phyloP scores from a whole-genome alignment of 148 eudicot species.

The Pharnaceum exiguum region DNA sequence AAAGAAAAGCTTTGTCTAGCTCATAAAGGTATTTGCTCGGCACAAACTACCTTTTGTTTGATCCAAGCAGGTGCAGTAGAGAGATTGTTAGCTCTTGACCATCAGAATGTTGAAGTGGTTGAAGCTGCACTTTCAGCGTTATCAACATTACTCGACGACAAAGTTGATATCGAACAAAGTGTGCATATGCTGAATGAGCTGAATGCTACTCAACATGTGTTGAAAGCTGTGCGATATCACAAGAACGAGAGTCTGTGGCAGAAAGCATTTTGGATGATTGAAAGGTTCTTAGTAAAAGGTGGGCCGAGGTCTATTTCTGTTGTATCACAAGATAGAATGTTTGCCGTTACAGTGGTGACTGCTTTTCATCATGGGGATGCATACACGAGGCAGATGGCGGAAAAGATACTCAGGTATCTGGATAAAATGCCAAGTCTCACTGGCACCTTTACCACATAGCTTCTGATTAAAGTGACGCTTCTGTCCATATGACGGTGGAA shows the following conservation, averaged over 20 bases:
- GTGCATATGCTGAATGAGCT: slow-evolving; percentile 41
- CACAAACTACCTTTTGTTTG: slow-evolving; percentile 66
- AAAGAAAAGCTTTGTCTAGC: slow-evolving; percentile 36
- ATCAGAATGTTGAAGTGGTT: slow-evolving; percentile 51
- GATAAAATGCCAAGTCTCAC: slow-evolving; percentile 55
- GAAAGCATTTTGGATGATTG: slow-evolving; percentile 74
- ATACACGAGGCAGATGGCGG: slow-evolving; percentile 68
- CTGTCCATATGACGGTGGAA: not conserved
- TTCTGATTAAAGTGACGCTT: not conserved
- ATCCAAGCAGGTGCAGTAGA: slow-evolving; percentile 61
- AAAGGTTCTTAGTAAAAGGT: slow-evolving; percentile 53
- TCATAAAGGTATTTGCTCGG: slow-evolving; percentile 71
- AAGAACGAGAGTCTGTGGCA: slow-evolving; percentile 55
- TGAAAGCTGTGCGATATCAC: slow-evolving; percentile 60
- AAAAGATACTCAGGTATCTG: slow-evolving; percentile 61
- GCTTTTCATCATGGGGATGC: slow-evolving; percentile 76
- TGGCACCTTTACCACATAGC: slow-evolving; percentile 35
- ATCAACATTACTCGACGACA: slow-evolving; percentile 65
- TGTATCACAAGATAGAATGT: slow-evolving; percentile 50
- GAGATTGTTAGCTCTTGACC: slow-evolving; percentile 52
- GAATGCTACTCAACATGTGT: slow-evolving; percentile 39
- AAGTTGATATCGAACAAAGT: slow-evolving; percentile 49
- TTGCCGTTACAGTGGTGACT: slow-evolving; percentile 50
- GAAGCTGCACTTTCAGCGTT: slow-evolving; percentile 71
- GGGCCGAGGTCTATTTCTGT: slow-evolving; percentile 40